phyloP scores from a whole-genome alignment of 2,329 filamentous ascomycete genomes.

The Sclerotinia nivalis region DNA sequence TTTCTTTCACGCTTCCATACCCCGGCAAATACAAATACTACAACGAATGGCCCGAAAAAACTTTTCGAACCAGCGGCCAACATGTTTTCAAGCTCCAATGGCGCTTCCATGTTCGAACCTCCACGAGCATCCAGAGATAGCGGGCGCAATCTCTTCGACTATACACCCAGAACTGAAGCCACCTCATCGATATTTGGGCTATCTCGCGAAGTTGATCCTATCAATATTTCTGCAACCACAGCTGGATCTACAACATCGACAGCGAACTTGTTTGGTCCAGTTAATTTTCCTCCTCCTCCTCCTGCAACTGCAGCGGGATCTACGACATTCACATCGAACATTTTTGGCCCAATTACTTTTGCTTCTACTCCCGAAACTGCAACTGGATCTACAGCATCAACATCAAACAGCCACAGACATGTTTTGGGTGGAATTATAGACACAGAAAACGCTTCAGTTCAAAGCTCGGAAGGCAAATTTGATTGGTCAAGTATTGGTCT shows the following conservation, averaged over 20 bases:
- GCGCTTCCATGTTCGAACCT: neutral
- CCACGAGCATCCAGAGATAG: neutral
- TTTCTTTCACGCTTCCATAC: neutral
- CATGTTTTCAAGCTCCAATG: neutral
- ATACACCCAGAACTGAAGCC: neutral
- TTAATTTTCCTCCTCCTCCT: neutral
- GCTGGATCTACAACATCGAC: neutral
- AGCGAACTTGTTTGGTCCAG: neutral
- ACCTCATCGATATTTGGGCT: neutral
- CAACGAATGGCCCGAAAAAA: fast-evolving
- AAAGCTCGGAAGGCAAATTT: neutral
- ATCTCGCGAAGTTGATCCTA: neutral
- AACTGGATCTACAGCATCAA: neutral
- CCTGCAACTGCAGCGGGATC: neutral
- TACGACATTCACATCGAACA: neutral
- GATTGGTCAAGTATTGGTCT: neutral
- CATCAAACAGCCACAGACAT: neutral
- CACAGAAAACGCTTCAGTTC: neutral
- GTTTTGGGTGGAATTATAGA: neutral
- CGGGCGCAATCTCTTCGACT: neutral
- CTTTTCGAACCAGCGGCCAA: neutral
- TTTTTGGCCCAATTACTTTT: neutral
- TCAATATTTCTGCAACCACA: neutral
- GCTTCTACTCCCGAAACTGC: neutral
- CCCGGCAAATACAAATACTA: neutral